Percentiles rank a stretch among this genome's conserved stretches.
phyloP scores from a whole-genome alignment of 257 asterid species.

The Rubia yunnanensis region DNA sequence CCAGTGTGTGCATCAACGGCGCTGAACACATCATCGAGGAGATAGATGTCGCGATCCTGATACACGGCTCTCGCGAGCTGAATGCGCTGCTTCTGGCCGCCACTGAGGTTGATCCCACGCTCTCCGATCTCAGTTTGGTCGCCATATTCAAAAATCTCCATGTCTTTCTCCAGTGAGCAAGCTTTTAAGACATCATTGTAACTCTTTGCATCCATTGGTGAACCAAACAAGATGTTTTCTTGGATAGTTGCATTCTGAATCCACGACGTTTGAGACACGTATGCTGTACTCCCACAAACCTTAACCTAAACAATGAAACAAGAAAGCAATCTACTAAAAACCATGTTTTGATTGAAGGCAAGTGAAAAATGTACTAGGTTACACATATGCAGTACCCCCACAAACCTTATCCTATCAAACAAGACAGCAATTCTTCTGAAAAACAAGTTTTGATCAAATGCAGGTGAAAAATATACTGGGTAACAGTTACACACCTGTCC shows the following conservation, averaged over 20 bases:
- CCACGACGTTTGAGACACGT: conserved; percentile 71
- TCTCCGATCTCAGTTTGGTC: conserved; percentile 75
- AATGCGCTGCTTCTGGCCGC: conserved; percentile 78
- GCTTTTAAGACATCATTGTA: conserved; percentile 41
- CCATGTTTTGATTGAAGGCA: neutral
- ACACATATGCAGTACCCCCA: conserved; percentile 70
- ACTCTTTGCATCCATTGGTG: conserved; percentile 39
- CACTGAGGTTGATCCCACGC: conserved; percentile 71
- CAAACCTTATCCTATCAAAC: conserved; percentile 48
- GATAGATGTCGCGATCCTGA: conserved; percentile 60
- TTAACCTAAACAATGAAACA: conserved; percentile 31
- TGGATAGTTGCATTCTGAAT: conserved; percentile 60
- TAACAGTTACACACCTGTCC: conserved; percentile 43
- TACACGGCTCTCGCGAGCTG: conserved; percentile 80
- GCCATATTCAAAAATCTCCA: conserved; percentile 55
- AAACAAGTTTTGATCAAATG: neutral
- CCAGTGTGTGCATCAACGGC: conserved; percentile 97
- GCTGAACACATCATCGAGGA: conserved; percentile 71
- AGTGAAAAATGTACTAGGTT: too few species aligned
- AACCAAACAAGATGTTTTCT: conserved; percentile 68
- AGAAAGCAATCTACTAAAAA: neutral
- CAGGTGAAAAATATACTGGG: neutral
- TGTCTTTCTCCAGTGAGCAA: conserved; percentile 58
- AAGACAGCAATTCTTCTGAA: neutral
- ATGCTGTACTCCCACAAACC: conserved; percentile 68